Conservation (phyloP, 352 stramenopile species). For the Phytopythium sindhum region DNA sequence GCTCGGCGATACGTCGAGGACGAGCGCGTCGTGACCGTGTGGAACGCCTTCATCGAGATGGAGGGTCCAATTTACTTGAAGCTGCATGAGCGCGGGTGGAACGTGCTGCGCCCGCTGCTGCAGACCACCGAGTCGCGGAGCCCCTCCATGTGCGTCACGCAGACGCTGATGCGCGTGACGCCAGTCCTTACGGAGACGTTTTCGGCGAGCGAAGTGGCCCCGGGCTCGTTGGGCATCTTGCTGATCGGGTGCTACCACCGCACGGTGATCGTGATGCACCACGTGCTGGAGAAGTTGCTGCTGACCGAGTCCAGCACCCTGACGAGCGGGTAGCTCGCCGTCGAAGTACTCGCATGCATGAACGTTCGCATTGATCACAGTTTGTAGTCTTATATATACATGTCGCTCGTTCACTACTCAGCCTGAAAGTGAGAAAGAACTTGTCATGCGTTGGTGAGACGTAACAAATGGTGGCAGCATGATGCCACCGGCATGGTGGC, state of each 20-base stretch:
- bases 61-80: slow-evolving; percentile 21
- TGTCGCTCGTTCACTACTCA: too few relatives aligned
- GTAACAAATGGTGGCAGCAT: too few relatives aligned
- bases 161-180: slow-evolving; percentile 24
- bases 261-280: slow-evolving; percentile 25
- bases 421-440: too few relatives aligned
- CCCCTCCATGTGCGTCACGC: slow-evolving; percentile 22
- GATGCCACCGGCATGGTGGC: too few relatives aligned
- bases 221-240: slow-evolving; percentile 20
- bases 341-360: not conserved
- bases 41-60: slow-evolving; percentile 28
- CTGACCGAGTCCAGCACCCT: slow-evolving; percentile 16
- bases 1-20: slow-evolving; percentile 18
- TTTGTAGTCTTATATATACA: not conserved
- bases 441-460: too few relatives aligned
- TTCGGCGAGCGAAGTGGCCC: slow-evolving; percentile 13
- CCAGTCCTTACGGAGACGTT: slow-evolving; percentile 13
- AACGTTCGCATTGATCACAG: not conserved
- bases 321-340: not conserved
- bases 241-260: slow-evolving; percentile 29
- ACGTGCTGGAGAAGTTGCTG: slow-evolving; percentile 25
- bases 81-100: slow-evolving; percentile 31
- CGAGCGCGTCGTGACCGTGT: slow-evolving; percentile 22
- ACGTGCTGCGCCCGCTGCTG: slow-evolving; percentile 19
- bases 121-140: slow-evolving; percentile 13